These are phyloP conservation scores for Angomonas ambiguus DNA, from an alignment of 208 protist species.

Conservation along the genomic window DNA sequence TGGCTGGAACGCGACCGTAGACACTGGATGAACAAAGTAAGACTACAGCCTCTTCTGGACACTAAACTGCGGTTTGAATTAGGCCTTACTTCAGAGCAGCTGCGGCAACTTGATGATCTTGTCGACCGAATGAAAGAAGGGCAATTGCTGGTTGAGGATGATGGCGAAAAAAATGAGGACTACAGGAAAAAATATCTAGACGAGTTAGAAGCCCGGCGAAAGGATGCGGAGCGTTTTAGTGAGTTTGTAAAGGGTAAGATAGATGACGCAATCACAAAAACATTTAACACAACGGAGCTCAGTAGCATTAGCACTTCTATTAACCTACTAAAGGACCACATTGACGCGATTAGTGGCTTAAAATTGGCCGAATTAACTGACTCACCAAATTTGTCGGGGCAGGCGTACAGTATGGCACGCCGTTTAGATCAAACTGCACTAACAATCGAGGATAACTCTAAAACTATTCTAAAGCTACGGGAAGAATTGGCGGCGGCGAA, in stretches of 20 bases:
- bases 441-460: slow-evolving; percentile 45
- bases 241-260: slow-evolving; percentile 69
- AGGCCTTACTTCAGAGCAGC: slow-evolving; percentile 74
- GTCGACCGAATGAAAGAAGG: slow-evolving; percentile 82
- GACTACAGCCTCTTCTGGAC: slow-evolving; percentile 83
- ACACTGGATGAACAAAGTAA: slow-evolving; percentile 90
- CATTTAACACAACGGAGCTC: slow-evolving; percentile 36
- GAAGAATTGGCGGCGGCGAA: slow-evolving; percentile 51
- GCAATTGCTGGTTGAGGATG: slow-evolving; percentile 53
- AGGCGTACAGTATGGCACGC: slow-evolving; percentile 27
- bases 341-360: slow-evolving; percentile 42
- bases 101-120: slow-evolving; percentile 74
- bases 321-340: slow-evolving; percentile 52
- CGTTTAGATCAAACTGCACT: slow-evolving; percentile 64
- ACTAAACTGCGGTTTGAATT: slow-evolving; percentile 84
- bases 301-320: slow-evolving; percentile 38
- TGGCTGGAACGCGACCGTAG: slow-evolving; percentile 85
- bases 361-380: not conserved
- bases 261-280: slow-evolving; percentile 53
- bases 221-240: slow-evolving; percentile 73
- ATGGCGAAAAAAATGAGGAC: slow-evolving; percentile 28
- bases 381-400: not conserved
- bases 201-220: slow-evolving; percentile 51
- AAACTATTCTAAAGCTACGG: slow-evolving; percentile 37
- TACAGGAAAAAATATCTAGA: slow-evolving; percentile 81